Evolutionary conservation across 2,329 filamentous ascomycete species (phyloP).

Genomic region (Tolypocladium sp.): DNA sequence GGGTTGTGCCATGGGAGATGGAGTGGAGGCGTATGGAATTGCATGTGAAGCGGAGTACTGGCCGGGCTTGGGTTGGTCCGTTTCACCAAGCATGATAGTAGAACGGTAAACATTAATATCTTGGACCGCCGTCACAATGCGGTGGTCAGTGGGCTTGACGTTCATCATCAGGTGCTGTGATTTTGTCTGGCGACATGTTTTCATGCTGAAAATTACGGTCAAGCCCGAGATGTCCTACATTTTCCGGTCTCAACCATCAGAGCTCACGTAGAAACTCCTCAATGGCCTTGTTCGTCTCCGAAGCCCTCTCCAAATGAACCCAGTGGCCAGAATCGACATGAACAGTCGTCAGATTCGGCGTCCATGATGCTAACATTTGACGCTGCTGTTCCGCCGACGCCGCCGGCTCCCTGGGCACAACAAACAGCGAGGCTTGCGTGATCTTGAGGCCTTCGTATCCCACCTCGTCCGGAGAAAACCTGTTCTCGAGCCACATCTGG

Average conservation of each 20-base stretch:
- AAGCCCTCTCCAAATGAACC: constrained; percentile 18
- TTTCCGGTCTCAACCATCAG: background rate
- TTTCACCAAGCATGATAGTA: background rate
- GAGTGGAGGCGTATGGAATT: no score
- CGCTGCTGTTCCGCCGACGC: constrained; percentile 10
- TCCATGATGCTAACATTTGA: constrained; percentile 17
- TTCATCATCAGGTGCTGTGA: no score
- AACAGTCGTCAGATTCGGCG: constrained; percentile 24
- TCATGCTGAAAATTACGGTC: no score
- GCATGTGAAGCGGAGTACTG: no score
- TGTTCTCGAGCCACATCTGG: constrained; percentile 19
- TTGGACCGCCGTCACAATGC: no score
- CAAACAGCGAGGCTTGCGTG: constrained; percentile 12
- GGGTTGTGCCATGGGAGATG: background rate
- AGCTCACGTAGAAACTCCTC: constrained; percentile 7
- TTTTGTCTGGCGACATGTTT: background rate
- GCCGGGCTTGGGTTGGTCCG: no score
- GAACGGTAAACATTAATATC: background rate
- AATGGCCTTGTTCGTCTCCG: constrained; percentile 13
- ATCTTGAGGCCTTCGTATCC: constrained; percentile 9
- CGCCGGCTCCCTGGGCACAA: constrained; percentile 9
- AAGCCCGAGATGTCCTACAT: no score
- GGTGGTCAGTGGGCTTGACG: background rate
- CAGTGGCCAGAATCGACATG: constrained; percentile 24
- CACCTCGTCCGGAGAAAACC: constrained; percentile 14